Evolutionary conservation across 768 basidiomycete species (phyloP).

Genomic region (Phylloporus arenicola): DNA sequence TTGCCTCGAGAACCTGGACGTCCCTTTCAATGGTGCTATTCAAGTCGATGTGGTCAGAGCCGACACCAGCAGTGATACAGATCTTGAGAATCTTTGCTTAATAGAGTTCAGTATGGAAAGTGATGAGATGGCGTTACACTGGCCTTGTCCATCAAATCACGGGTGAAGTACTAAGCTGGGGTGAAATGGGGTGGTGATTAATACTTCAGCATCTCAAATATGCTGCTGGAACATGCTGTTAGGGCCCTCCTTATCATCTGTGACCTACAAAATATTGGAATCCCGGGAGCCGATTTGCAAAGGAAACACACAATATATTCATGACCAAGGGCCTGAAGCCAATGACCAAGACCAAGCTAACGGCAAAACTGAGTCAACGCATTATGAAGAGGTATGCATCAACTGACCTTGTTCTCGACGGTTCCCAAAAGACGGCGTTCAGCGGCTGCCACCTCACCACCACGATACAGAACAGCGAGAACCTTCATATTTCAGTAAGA

Average conservation of each 20-base stretch:
- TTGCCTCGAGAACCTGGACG: slow-evolving; percentile 66
- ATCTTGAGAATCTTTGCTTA: slow-evolving; percentile 85
- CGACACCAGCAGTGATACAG: slow-evolving; percentile 84
- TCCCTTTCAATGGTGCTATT: slow-evolving; percentile 76
- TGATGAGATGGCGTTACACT: background rate
- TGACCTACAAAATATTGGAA: slow-evolving; percentile 41
- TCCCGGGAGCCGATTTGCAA: too few species aligned
- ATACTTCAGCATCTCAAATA: slow-evolving; percentile 68
- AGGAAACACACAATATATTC: slow-evolving; percentile 55
- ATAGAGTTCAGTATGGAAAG: background rate
- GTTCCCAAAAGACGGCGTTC: slow-evolving; percentile 75
- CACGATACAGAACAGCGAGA: slow-evolving; percentile 67
- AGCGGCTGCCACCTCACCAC: slow-evolving; percentile 55
- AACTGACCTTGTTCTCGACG: slow-evolving; percentile 67
- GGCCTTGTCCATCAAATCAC: slow-evolving; percentile 62
- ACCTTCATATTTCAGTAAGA: slow-evolving; percentile 27
- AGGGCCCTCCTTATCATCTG: slow-evolving; percentile 74
- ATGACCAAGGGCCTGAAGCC: slow-evolving; percentile 70
- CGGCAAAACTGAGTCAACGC: background rate
- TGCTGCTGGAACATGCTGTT: slow-evolving; percentile 78
- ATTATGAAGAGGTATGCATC: background rate
- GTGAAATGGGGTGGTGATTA: slow-evolving; percentile 82
- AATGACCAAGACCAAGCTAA: slow-evolving; percentile 66
- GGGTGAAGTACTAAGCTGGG: slow-evolving; percentile 77
- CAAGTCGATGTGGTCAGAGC: slow-evolving; percentile 85